Base-by-base conservation (phyloP, 495 filamentous ascomycete species). In the Aspergillus sclerotioniger region DNA sequence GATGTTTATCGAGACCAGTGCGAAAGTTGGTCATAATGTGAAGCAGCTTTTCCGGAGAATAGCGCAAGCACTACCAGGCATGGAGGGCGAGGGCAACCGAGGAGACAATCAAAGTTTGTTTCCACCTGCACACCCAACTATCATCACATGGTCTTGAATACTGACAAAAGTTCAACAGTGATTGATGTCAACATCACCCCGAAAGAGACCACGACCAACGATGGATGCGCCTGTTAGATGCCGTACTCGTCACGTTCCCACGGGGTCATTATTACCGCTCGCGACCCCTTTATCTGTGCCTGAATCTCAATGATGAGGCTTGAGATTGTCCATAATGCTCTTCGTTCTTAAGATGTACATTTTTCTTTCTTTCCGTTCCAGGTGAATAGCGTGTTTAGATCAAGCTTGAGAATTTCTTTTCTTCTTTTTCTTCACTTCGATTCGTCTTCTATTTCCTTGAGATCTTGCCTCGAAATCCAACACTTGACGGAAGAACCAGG, bases 1-100 rank as follows among this genome's bases (percentile, higher is more conserved):
- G 59, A 95, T 98, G 88, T 98, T 97, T 60, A 92, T 98, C 69
- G 94, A 98, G 81, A 98, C 94, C 53, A 96, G 91, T 75, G 94
- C 94, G 39, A 98, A 98, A 82, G 85, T 96, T 6, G 94, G 94
- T 8, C 93, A 98, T 70, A 98, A 98, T 68, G 94, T 98, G 59
- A 98, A 98, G 82, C 88, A 85, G 57, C 82, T 98, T 52, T 98
- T 98, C 80, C 89, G 89, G 77, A 85, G 90, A 75, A 98, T 98
- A 80, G 94, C 94, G 49, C 94, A 98, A 76, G 94, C 94, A 31
- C 82, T 98, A 62, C 94, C 94, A 4, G 94, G 94, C 29, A 98
- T 98, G 94, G 94, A 98, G 69, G 92, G 91, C 8, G 82, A 88
- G 58, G 87, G 87, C 64, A 84, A 83, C 59, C 66, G 72, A 50